A percentile compares a stretch with the other conserved stretches of the same genome.
These are phyloP conservation scores for Myxozyma sirexii DNA, from an alignment of 805 yeast genomes.

Conservation along the genomic window DNA sequence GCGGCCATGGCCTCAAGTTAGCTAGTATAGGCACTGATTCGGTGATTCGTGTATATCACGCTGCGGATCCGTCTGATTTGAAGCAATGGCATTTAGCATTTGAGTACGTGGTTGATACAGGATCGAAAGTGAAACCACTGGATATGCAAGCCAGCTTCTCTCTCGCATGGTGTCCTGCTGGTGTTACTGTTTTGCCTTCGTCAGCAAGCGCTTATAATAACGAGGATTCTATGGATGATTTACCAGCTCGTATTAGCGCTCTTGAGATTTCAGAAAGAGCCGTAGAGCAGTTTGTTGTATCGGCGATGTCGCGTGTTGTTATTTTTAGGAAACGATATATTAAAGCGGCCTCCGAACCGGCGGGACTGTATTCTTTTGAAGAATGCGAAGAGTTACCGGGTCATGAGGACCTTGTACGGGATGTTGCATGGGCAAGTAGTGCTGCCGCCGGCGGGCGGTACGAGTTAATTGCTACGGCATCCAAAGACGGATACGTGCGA, in stretches of 20 bases:
- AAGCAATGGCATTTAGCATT: conserved; percentile 77
- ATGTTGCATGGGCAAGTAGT: conserved; percentile 31
- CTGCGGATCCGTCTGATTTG: conserved; percentile 85
- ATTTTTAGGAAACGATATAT: conserved; percentile 56
- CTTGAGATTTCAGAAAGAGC: conserved; percentile 68
- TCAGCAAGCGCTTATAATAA: neutral
- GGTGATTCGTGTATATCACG: conserved; percentile 78
- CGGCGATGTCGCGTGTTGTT: conserved; percentile 85
- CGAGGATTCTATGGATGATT: neutral
- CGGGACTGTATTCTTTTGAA: conserved; percentile 44
- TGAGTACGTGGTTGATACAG: conserved; percentile 50
- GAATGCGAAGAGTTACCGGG: conserved; percentile 59
- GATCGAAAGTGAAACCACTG: neutral
- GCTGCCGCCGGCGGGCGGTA: conserved; percentile 60
- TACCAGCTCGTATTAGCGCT: conserved; percentile 52
- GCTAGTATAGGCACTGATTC: conserved; percentile 93
- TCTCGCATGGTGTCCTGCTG: conserved; percentile 31
- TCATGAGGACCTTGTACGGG: conserved; percentile 47
- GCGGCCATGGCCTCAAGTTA: conserved; percentile 74
- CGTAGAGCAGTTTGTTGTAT: conserved; percentile 81
- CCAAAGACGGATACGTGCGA: conserved; percentile 90
- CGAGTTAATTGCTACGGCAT: conserved; percentile 90
- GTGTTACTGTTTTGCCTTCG: conserved; percentile 6
- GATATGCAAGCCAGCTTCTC: conserved; percentile 29
- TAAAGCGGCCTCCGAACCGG: conserved; percentile 26